Evolutionary conservation across 1,284 basidiomycete genomes (phyloP), one percentile per base, ranked within the genome.

Genomic region (Fomitiporia mediterranea): DNA sequence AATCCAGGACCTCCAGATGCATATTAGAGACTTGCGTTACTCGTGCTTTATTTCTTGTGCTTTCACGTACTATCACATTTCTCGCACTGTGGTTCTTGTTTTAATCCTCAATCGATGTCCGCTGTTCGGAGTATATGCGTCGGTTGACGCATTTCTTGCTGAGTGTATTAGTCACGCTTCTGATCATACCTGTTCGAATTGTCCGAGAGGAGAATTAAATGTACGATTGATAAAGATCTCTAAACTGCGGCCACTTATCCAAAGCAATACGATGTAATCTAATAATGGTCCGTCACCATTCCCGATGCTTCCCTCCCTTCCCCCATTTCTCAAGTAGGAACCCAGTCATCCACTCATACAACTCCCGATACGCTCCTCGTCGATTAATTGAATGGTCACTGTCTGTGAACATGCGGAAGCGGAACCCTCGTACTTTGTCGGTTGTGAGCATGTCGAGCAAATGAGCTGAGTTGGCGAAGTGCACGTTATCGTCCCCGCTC

Each of bases 381-480:
- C 72, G 80, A 19, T 61, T 68, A 59, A 97, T 94, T 19, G 74
- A 68, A 65, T 97, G 93, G 67, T 92, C 89, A 64, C 92, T 94
- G 70, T 99, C 96, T 25, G 93, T 93, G 72, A 98, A 99, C 89
- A 97, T 92, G 66, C 95, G 81, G 72, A 98, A 97, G 64, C 86
- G 77, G 73, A 89, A 98, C 38, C 82, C 82, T 60, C 89, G 77
- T 34, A 98, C 81, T 54, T 84, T 74, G 17, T 77, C 81, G 64
- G 77, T 76, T 0, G 94, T 98, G 62, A 99, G 80, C 81, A 95
- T 91, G 70, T 98, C 96, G 46, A 98, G 72, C 64, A 98, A 67
- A 64, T 91, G 89, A 3, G 94, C 94, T 56, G 89, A 87, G 72
- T 98, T 96, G 37, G 87, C 82, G 65, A 84, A 95, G 70, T 98